Conservation (phyloP, 73 alveolate genomes). For the Blepharisma japonicum region DNA sequence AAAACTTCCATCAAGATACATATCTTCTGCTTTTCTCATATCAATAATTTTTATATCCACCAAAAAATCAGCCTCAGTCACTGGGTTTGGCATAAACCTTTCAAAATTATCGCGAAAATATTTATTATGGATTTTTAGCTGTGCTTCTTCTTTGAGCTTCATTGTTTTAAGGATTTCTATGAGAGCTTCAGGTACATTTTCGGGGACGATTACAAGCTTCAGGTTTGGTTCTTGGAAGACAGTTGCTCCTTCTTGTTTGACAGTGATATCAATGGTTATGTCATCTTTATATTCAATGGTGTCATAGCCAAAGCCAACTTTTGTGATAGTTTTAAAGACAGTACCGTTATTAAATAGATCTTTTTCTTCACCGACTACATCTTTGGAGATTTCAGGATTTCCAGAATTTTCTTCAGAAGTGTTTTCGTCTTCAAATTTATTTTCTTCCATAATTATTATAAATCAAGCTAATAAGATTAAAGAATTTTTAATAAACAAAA, state of each 20-base stretch:
- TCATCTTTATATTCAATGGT: slow-evolving; percentile 19
- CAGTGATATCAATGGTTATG: slow-evolving; percentile 7
- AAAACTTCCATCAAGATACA: slow-evolving; percentile 32
- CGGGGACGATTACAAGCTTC: slow-evolving; percentile 17
- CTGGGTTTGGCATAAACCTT: slow-evolving; percentile 21
- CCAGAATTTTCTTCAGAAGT: no score
- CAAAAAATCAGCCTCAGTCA: slow-evolving; percentile 20
- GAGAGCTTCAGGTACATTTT: slow-evolving; percentile 7
- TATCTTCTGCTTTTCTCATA: slow-evolving; percentile 46
- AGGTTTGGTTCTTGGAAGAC: neutral
- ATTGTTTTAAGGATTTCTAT: slow-evolving; percentile 36
- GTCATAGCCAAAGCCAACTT: slow-evolving; percentile 29
- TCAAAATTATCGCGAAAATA: slow-evolving; percentile 30
- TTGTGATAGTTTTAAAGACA: slow-evolving; percentile 1
- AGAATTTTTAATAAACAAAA: no score
- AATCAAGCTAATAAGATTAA: no score
- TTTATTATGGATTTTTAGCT: neutral
- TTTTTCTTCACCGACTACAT: neutral
- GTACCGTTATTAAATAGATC: slow-evolving; percentile 11
- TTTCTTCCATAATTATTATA: no score
- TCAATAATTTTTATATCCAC: slow-evolving; percentile 30
- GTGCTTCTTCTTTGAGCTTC: slow-evolving; percentile 32
- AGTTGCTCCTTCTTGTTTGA: neutral
- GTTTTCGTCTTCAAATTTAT: no score
- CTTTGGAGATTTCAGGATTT: no score